Evolutionary conservation across 805 yeast species (phyloP), one percentile per base, ranked within the genome.

Genomic region (Lipomyces anomalus): DNA sequence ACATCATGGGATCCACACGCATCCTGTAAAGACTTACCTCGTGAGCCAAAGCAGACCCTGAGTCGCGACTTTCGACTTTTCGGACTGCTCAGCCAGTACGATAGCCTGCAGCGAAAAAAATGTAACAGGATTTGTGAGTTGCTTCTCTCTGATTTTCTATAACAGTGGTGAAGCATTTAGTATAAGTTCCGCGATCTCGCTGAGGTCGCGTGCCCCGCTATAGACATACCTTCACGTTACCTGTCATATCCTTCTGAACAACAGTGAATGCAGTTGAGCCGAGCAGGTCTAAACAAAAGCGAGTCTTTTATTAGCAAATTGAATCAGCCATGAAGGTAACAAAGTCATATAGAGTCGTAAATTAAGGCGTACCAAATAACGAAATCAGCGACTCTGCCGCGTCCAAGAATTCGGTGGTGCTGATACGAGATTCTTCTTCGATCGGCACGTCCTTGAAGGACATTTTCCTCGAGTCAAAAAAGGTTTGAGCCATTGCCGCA

Each of bases 21-120:
- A n/a, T 7, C 13, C 43, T 22, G n/a, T 6, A 11, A 4, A 6
- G 16, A 46, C 56, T 16, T 29, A 55, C 58, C 72, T 61, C 22
- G 80, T 73, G 57, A 87, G 75, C 96, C 96, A 87, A 58, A 87
- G 68, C 55, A 87, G 74, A 33, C 94, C 96, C 67, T 88, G 95
- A 9, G 95, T 87, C 34, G 95, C 95, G 65, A 81, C 84, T 44
- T 69, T 67, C 59, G 73, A 71, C 66, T 77, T 78, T 55, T 78
- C 78, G 32, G 72, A 73, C 35, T 77, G 80, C 70, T 87, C 96
- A 45, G 79, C 70, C 50, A 83, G 67, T 28, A 88, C 82, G 62
- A 87, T 71, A 50, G 76, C 87, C 68, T 88, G 95, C 57, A 87
- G 73, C 22, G 94, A 81, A n/a, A 69, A 61, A 23, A 84, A 72